These are phyloP conservation scores for Hanseniaspora clermontiae DNA, from an alignment of 805 yeast species.

Conservation along the genomic window DNA sequence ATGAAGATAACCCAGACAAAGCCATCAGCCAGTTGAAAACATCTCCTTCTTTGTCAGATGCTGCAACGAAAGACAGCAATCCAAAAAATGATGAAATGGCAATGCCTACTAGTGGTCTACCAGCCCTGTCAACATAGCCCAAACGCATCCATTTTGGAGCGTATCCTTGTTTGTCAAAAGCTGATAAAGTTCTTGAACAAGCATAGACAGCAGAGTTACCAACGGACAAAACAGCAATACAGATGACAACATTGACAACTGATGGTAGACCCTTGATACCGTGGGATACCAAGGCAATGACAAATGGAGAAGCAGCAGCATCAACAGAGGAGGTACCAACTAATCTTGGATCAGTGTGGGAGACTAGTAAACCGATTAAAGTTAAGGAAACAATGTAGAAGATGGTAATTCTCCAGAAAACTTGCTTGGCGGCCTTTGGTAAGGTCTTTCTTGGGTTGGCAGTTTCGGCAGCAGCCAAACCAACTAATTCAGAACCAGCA, in stretches of 20 bases:
- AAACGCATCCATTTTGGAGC: conserved; percentile 46
- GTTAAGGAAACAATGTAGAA: conserved; percentile 53
- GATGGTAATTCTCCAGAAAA: conserved; percentile 66
- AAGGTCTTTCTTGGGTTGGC: conserved; percentile 51
- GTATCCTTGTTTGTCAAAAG: conserved; percentile 55
- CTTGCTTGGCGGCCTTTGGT: conserved; percentile 68
- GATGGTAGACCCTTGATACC: conserved; percentile 54
- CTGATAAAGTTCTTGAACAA: conserved; percentile 54
- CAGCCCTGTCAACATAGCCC: conserved; percentile 60
- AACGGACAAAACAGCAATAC: conserved; percentile 54
- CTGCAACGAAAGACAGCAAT: conserved; percentile 43
- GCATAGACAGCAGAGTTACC: conserved; percentile 62
- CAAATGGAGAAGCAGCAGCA: conserved; percentile 62
- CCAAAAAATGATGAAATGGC: conserved; percentile 40
- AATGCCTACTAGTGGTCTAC: conserved; percentile 71
- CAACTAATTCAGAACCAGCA: conserved; percentile 62
- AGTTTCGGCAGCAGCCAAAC: conserved; percentile 69
- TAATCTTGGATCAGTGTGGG: conserved; percentile 41
- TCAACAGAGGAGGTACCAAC: conserved; percentile 38
- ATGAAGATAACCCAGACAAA: conserved; percentile 38
- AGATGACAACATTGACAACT: conserved; percentile 54
- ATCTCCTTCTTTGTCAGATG: conserved; percentile 33
- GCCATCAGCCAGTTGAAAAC: conserved; percentile 48
- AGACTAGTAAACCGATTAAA: conserved; percentile 55
- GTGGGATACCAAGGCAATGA: conserved; percentile 56